Evolutionary conservation across 441 rosid species (phyloP).

Genomic region (Metrosideros polymorpha): DNA sequence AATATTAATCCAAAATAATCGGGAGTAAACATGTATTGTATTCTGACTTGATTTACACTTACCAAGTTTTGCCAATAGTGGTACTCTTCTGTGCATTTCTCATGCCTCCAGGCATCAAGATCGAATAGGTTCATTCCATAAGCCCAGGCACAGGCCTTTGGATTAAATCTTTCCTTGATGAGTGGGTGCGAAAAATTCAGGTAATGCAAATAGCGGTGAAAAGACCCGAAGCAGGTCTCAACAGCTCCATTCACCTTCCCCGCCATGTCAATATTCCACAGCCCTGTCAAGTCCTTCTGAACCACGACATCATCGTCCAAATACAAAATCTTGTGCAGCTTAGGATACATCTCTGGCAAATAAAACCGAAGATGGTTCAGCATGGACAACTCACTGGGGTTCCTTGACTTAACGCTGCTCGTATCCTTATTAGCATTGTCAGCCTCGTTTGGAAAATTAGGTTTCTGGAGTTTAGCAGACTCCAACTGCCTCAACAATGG

Average conservation of each 20-base stretch:
- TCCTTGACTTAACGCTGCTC: constrained; percentile 36
- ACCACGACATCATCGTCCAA: constrained; percentile 90
- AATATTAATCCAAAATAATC: not conserved
- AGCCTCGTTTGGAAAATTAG: constrained; percentile 33
- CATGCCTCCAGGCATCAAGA: constrained; percentile 83
- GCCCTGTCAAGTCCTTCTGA: constrained; percentile 70
- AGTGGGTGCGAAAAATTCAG: constrained; percentile 60
- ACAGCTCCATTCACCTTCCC: constrained; percentile 91
- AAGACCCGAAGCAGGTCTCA: constrained; percentile 85
- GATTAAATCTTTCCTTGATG: constrained; percentile 56
- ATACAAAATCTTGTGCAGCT: constrained; percentile 59
- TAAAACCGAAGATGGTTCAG: constrained; percentile 75
- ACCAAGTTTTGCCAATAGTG: constrained; percentile 90
- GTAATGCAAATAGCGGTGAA: constrained; percentile 67
- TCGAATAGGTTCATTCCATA: constrained; percentile 80
- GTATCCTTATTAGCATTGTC: constrained; percentile 50
- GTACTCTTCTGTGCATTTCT: constrained; percentile 64
- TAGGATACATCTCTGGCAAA: constrained; percentile 78
- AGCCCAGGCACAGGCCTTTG: constrained; percentile 84
- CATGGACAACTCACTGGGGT: constrained; percentile 54
- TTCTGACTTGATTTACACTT: not conserved
- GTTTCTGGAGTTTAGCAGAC: constrained; percentile 46
- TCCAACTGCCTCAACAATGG: constrained; percentile 73
- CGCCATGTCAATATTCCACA: constrained; percentile 73
- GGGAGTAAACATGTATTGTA: not conserved